Evolutionary conservation across 495 filamentous ascomycete genomes (phyloP), one percentile per base, ranked within the genome.

Genomic region (Acidomyces sp.): DNA sequence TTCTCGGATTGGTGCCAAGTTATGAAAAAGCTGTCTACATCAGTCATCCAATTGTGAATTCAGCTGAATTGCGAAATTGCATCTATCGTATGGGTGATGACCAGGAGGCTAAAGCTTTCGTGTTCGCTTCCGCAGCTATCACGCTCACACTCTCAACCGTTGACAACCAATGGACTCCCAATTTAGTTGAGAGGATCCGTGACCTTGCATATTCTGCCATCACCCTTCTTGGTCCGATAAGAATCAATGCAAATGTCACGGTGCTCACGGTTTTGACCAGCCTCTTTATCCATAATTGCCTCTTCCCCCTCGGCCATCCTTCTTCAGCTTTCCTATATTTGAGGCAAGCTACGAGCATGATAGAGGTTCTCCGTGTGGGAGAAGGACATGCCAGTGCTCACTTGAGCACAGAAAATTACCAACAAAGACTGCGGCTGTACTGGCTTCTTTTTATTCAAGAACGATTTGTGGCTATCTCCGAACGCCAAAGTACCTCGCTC

Each of bases 271-370:
- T 49, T 19, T 39, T 53, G 31, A 45, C 46, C 16, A 44, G 37
- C 18, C 36, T 46, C n/a, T 57, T 52, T 32, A 23, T 57, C 10
- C 41, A 55, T 18, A 47, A 43, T 31, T 55, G 52, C 37, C 32
- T 55, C 4, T 43, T 53, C 38, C 44, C 15, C 10, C 38, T 53
- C 16, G 39, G 42, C 23, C 26, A 61, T 24, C 66, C 67, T 45
- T 62, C 65, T 39, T 61, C 65, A 18, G 71, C 70, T 6, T 80
- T 75, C 72, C 69, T 70, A 35, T 78, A 78, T 45, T 54, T 80
- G n/a, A 65, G 74, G 26, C 74, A 81, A 52, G 66, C 74, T 1
- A 69, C 69, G 17, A 71, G 71, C 0, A 64, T 75, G 57, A 65
- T 69, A 3, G 70, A 74, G 43, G 67, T 72, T 11, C 52, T 81